Evolutionary conservation across 139 green algal genomes (phyloP).

Genomic region (Trebouxia sp.): DNA sequence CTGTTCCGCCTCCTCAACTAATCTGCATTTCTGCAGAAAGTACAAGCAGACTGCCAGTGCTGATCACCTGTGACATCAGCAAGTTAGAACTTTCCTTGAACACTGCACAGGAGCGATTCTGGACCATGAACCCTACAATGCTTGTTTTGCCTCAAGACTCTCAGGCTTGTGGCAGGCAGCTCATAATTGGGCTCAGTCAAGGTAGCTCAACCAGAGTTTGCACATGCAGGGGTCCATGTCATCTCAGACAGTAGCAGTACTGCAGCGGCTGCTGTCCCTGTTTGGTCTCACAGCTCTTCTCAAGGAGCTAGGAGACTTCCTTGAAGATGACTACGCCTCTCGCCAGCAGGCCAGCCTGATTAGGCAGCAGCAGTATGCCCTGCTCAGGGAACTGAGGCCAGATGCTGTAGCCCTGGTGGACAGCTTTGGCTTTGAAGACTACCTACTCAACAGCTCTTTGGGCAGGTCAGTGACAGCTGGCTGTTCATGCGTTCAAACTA

Average conservation of each 20-base stretch:
- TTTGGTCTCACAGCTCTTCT: conserved; percentile 62
- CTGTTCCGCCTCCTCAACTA: too few relatives aligned
- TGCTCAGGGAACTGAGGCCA: conserved; percentile 70
- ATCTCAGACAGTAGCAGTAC: conserved; percentile 35
- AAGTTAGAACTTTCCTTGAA: too few relatives aligned
- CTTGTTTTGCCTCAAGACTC: too few relatives aligned
- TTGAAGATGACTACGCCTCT: conserved; percentile 72
- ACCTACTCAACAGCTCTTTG: conserved; percentile 79
- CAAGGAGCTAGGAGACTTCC: conserved; percentile 56
- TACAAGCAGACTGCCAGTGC: too few relatives aligned
- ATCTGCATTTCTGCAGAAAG: too few relatives aligned
- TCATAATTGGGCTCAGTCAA: too few relatives aligned
- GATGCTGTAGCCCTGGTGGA: conserved; percentile 88
- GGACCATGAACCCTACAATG: too few relatives aligned
- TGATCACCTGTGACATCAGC: too few relatives aligned
- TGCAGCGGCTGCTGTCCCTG: conserved; percentile 67
- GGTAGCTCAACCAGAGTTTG: too few relatives aligned
- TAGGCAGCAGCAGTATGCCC: conserved; percentile 51
- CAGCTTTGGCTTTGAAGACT: conserved; percentile 82
- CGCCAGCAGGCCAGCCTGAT: conserved; percentile 53
- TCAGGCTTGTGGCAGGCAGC: too few relatives aligned
- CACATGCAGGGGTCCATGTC: conserved; percentile 32
- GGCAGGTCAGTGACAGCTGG: conserved; percentile 57
- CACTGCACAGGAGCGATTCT: too few relatives aligned
- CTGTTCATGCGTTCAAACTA: too few relatives aligned